Evolutionary conservation across 495 filamentous ascomycete genomes (phyloP).

Genomic region (Penicillium desertorum): DNA sequence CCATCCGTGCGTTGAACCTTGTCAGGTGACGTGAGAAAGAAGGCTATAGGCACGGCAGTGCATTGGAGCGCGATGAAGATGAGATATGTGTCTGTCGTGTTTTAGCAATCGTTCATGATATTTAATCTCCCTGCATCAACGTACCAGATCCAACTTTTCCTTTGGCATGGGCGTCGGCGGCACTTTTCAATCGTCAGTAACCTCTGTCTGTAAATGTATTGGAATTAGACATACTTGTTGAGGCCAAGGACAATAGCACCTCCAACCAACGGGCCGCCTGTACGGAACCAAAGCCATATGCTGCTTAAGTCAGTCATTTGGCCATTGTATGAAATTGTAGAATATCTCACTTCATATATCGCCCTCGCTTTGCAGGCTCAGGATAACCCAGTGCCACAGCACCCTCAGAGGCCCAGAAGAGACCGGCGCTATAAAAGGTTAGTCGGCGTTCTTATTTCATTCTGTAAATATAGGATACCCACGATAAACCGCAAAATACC

Average conservation of each 20-base stretch:
- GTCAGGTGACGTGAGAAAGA: constrained; percentile 53
- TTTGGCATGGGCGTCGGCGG: constrained; percentile 20
- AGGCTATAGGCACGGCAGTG: constrained; percentile 50
- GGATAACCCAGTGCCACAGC: constrained; percentile 64
- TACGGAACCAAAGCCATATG: constrained; percentile 61
- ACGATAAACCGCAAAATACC: constrained; percentile 60
- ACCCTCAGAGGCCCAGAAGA: constrained; percentile 65
- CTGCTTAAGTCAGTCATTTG: constrained; percentile 12
- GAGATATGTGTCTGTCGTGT: constrained; percentile 46
- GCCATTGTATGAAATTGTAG: not conserved
- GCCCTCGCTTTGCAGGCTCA: constrained; percentile 57
- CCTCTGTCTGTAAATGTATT: constrained; percentile 15
- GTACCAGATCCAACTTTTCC: constrained; percentile 34
- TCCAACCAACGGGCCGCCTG: constrained; percentile 58
- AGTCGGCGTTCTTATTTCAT: not conserved
- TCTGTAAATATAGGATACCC: constrained; percentile 12
- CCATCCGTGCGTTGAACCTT: constrained; percentile 58
- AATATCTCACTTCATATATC: constrained; percentile 44
- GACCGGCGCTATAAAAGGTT: constrained; percentile 42
- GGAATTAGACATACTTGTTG: constrained; percentile 41
- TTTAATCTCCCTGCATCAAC: not conserved
- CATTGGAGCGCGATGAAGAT: constrained; percentile 62
- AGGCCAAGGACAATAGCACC: constrained; percentile 62
- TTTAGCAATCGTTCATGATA: not conserved
- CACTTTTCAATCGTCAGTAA: constrained; percentile 20